Conservation (phyloP, 1,284 basidiomycete genomes). For the Heterobasidion annosum region DNA sequence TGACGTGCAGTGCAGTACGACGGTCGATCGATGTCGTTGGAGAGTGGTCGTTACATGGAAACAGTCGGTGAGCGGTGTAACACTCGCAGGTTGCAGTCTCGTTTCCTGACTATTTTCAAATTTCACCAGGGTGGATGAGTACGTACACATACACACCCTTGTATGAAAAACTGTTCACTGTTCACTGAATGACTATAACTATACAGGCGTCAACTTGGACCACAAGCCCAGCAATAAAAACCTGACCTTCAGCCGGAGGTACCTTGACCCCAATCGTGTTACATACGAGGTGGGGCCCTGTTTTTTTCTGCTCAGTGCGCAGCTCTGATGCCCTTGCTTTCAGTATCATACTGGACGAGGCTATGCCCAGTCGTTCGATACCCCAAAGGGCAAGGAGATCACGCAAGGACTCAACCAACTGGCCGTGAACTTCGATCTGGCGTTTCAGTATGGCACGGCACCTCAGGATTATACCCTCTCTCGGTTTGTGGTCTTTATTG, state of each 20-base stretch:
- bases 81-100: not conserved
- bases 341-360: conserved; percentile 25
- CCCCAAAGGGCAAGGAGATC: conserved; percentile 38
- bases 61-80: conserved; percentile 49
- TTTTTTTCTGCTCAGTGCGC: not conserved
- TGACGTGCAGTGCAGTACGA: conserved; percentile 39
- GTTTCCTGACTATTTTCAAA: not conserved
- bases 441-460: conserved; percentile 52
- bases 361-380: conserved; percentile 46
- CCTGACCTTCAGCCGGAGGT: conserved; percentile 57
- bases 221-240: conserved; percentile 30
- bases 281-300: conserved; percentile 50
- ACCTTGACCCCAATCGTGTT: conserved; percentile 67
- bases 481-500: conserved; percentile 27
- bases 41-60: conserved; percentile 84
- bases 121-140: conserved; percentile 42
- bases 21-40: conserved; percentile 59
- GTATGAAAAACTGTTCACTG: not conserved
- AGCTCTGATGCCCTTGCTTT: not conserved
- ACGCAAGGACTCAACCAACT: conserved; percentile 46
- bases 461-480: conserved; percentile 66
- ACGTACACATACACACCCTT: conserved; percentile 9
- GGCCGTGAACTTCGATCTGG: conserved; percentile 44
- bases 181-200: not conserved
- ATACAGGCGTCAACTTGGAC: conserved; percentile 43